Evolutionary conservation across 352 stramenopile species (phyloP).

Genomic region (Pythium scleroteichum): DNA sequence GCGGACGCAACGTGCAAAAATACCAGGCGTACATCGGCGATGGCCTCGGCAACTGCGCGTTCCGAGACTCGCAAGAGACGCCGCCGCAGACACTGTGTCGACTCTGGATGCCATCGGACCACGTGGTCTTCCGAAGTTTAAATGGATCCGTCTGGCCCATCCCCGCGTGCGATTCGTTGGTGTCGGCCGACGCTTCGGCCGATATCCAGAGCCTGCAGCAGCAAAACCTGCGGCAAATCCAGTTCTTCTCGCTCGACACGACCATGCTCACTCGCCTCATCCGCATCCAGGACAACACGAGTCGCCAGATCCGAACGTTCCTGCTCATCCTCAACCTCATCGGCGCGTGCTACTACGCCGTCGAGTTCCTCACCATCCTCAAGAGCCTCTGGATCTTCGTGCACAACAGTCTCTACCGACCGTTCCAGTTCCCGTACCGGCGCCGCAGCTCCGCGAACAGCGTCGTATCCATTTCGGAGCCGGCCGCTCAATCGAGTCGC

Average conservation of each 20-base stretch:
- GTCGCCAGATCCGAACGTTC: constrained; percentile 97
- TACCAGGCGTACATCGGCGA: constrained; percentile 46
- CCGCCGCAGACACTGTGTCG: constrained; percentile 40
- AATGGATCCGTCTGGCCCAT: too few relatives aligned
- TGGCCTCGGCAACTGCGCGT: constrained; percentile 35
- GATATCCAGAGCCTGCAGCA: constrained; percentile 47
- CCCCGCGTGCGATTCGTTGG: too few relatives aligned
- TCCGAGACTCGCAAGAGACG: constrained; percentile 46
- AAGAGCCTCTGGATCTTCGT: constrained; percentile 19
- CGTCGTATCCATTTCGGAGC: neutral
- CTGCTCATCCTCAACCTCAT: constrained; percentile 38
- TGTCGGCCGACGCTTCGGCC: too few relatives aligned
- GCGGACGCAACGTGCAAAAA: constrained; percentile 39
- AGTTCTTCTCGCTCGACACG: constrained; percentile 53
- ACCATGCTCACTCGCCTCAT: constrained; percentile 63
- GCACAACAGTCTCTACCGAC: constrained; percentile 3
- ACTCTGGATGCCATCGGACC: constrained; percentile 28
- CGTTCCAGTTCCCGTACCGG: neutral
- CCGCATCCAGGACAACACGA: constrained; percentile 79
- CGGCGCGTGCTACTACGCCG: constrained; percentile 34
- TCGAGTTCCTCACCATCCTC: constrained; percentile 36
- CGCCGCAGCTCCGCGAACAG: neutral
- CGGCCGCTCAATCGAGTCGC: neutral
- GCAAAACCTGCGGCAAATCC: constrained; percentile 92
- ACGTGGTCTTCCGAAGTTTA: too few relatives aligned